Base-by-base conservation (phyloP, 768 basidiomycete species). In the Boletus barrowsii region DNA sequence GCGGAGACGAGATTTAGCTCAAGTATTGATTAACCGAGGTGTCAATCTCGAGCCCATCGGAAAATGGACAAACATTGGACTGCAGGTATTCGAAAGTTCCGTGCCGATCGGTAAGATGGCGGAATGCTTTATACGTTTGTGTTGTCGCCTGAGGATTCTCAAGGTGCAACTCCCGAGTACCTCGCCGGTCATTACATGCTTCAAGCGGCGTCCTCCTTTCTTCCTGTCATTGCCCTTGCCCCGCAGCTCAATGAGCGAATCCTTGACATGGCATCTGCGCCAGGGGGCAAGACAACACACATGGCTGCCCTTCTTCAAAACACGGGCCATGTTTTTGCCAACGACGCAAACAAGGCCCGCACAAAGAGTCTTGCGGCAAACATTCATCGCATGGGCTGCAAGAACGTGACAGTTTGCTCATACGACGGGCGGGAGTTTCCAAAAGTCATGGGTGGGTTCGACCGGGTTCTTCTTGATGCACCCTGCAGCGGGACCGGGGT, bases 161-260 rank as follows among this genome's bases (percentile, higher is more conserved):
- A 61, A 87, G 86, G 90, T 69, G 97, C 97, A 7, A 98, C 97
- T 3, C 97, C 97, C 11, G 97, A 99, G 75, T 99, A 99, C 73
- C 84, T 99, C 37, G 94, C 97, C 0, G 97, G 97, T 3, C 95
- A 99, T 69, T 99, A 99, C 73, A 98, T 99, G 92, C 88, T 98
- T 24, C 97, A 99, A 77, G 93, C 97, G 7, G 97, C 97, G 11
- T 96, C 94, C 6, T 98, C 97, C 1, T 98, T 99, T 80, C 82
- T 99, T n/a, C 97, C 97, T 50, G 97, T 98, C 65, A 95, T 98
- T 59, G 93, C 97, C 4, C 87, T 99, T 37, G 78, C 83, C 24
- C 97, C 97, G 6, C 89, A 95, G 65, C 93, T 93, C 3, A 83
- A 90, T 55, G 97, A 98, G 67, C 88, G 95, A 11, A 83, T 98